These are phyloP conservation scores for Eutrema yunnanense DNA, from an alignment of 345 rosid species.

Conservation along the genomic window DNA sequence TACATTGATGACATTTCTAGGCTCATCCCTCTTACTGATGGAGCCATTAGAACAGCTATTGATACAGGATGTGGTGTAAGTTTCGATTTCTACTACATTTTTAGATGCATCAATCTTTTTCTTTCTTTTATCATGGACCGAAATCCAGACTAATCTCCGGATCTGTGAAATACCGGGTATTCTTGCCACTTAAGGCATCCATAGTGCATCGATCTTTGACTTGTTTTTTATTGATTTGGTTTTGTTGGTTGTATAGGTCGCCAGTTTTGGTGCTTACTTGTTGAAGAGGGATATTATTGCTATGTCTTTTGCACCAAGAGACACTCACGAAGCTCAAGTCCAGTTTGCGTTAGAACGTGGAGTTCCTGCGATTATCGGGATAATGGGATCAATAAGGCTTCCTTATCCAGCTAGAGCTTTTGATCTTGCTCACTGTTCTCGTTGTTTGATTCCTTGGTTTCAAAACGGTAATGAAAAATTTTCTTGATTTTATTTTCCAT, in stretches of 20 bases:
- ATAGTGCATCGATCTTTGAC: background rate
- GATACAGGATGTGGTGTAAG: slow-evolving; percentile 98
- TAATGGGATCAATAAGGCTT: slow-evolving; percentile 79
- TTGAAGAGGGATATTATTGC: slow-evolving; percentile 66
- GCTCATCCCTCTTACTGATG: slow-evolving; percentile 70
- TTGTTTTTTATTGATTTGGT: background rate
- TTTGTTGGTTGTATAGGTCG: slow-evolving; percentile 46
- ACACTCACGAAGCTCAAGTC: slow-evolving; percentile 96
- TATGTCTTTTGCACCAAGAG: slow-evolving; percentile 96
- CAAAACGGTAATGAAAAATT: slow-evolving; percentile 36
- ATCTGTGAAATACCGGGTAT: background rate
- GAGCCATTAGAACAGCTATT: slow-evolving; percentile 74
- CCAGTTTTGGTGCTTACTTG: slow-evolving; percentile 94
- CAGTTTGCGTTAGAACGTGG: slow-evolving; percentile 95
- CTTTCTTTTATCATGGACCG: background rate
- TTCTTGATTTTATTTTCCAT: background rate
- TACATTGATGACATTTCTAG: slow-evolving; percentile 73
- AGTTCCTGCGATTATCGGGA: slow-evolving; percentile 89
- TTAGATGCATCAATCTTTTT: background rate
- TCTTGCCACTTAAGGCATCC: background rate
- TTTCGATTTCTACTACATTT: background rate
- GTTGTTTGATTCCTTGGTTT: slow-evolving; percentile 92
- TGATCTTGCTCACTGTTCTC: slow-evolving; percentile 95
- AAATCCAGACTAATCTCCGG: background rate
- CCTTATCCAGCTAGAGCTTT: slow-evolving; percentile 96